phyloP scores from a whole-genome alignment of 495 filamentous ascomycete species.

The Lichina pygmaea region DNA sequence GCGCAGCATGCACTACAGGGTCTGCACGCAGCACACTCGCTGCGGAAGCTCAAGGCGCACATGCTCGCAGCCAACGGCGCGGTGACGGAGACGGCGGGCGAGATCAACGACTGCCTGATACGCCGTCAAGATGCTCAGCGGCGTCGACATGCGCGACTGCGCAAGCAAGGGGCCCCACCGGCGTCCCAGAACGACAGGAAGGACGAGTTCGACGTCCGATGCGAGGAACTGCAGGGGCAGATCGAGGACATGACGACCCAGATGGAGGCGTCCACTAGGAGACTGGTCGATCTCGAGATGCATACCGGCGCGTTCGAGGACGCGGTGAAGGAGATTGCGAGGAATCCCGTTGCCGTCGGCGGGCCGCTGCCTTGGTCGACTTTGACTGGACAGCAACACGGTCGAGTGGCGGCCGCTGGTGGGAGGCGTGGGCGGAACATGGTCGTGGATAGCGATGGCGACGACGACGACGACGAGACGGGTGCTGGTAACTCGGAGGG shows the following conservation, averaged over 20 bases:
- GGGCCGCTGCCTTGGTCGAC: background rate
- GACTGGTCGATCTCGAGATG: background rate
- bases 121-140: background rate
- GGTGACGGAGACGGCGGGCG: constrained; percentile 1
- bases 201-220: background rate
- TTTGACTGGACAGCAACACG: background rate
- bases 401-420: background rate
- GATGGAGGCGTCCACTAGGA: background rate
- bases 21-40: background rate
- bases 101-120: constrained; percentile 2
- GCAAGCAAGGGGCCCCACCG: background rate
- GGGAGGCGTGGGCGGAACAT: too few species aligned
- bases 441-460: too few species aligned
- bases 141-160: background rate
- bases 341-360: background rate
- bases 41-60: constrained; percentile 2
- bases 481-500: too few species aligned
- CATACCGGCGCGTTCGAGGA: background rate
- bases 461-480: too few species aligned
- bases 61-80: background rate
- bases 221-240: background rate
- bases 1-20: background rate
- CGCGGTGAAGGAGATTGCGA: background rate
- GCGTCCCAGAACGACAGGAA: background rate
- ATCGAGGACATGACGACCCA: background rate